Evolutionary conservation across 2,329 filamentous ascomycete genomes (phyloP).

Genomic region (Penicillium olsonii): DNA sequence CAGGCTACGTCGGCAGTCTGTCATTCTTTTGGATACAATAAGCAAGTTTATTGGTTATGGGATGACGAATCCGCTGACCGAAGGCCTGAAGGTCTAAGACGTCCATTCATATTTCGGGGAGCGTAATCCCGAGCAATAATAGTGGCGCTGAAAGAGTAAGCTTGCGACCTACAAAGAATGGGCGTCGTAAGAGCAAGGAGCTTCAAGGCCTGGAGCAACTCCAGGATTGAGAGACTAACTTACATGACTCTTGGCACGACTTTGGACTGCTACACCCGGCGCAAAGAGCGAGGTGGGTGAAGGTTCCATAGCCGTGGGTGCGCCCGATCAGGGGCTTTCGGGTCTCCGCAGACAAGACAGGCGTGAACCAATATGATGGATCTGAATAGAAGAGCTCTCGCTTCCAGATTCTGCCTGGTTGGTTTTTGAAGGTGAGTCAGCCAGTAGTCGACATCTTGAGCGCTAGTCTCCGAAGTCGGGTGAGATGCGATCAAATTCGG

Average conservation of each 20-base stretch:
- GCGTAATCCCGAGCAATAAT: constrained; percentile 11
- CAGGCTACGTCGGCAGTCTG: constrained; percentile 2
- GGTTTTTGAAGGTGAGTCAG: constrained; percentile 15
- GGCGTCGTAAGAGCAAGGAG: not conserved
- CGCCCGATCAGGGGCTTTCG: constrained; percentile 4
- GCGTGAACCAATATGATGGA: constrained; percentile 4
- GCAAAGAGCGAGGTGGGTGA: constrained; percentile 1
- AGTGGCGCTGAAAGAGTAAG: not conserved
- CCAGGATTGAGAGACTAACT: too few species aligned
- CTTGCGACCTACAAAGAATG: constrained; percentile 5
- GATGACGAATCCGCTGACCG: not conserved
- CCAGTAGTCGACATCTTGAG: not conserved
- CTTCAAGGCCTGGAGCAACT: not conserved
- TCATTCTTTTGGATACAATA: not conserved
- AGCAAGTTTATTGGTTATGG: constrained; percentile 1
- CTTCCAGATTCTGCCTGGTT: not conserved
- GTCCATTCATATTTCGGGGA: constrained; percentile 11
- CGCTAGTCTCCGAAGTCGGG: not conserved
- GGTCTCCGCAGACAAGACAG: constrained; percentile 14
- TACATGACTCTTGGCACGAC: too few species aligned
- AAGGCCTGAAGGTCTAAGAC: constrained; percentile 4
- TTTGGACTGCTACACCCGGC: not conserved
- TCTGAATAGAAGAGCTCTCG: constrained; percentile 1
- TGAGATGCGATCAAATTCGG: not conserved
- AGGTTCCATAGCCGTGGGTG: constrained; percentile 6